Evolutionary conservation across 371 early-diverging fungal genomes (phyloP), one percentile per base, ranked within the genome.

Genomic region (Thermomucor indicae-seudaticae): DNA sequence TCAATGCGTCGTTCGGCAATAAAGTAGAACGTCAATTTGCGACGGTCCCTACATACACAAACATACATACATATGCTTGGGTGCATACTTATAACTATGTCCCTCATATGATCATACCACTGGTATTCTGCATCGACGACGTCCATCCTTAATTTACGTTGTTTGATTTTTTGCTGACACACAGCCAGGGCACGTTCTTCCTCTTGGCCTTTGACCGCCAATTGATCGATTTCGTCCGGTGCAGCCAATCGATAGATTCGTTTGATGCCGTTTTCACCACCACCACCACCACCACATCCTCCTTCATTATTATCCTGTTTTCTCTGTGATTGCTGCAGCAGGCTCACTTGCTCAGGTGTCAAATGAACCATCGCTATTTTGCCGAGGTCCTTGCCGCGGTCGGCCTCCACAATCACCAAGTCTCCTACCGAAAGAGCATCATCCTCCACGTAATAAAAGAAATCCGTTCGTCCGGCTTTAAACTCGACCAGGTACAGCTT

Each of bases 81-180:
- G n/a, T 4, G 12, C 5, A 24, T 23, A 17, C 2, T 12, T 29
- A 11, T 17, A 23, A 4, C n/a, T n/a, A n/a, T n/a, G n/a, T n/a
- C n/a, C 20, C 4, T 6, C 17, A n/a, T 28, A n/a, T 39, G 1
- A 5, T 11, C 54, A 47, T 66, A 88, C 92, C 96, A 96, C 70
- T 97, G 97, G 58, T 92, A 97, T 69, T 97, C 97, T 16, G 96
- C 97, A 66, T 96, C 95, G 0, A 93, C 91, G 8, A 97, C 89
- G 55, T 92, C 86, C 97, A 97, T 97, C 16, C 90, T 90, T 28
- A 97, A 70, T 55, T 88, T 86, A 58, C 85, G 84, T 55, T 90
- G 90, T 29, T 88, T 79, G 44, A 91, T 93, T 67, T 93, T 95
- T 53, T 78, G 70, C 53, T 93, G 95, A 60, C 95, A 95, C 20